Conservation (phyloP, 352 stramenopile species). For the Nothophytophthora sp. region DNA sequence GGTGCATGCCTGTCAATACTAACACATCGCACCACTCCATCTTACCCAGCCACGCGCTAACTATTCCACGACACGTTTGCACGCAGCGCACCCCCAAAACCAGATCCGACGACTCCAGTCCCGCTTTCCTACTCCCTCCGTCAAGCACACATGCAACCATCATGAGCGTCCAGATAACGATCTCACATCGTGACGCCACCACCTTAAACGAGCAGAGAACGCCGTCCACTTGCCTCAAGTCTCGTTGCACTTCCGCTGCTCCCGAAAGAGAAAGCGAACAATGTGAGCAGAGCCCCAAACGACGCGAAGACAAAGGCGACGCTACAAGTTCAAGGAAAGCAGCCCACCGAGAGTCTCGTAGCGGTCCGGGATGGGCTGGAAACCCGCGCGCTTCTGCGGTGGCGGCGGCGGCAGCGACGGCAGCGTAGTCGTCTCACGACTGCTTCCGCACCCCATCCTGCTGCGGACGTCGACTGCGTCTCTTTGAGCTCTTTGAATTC, state of each 20-base stretch:
- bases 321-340: neutral
- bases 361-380: constrained; percentile 50
- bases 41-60: no score
- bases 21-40: no score
- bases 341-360: constrained; percentile 56
- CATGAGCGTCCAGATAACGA: no score
- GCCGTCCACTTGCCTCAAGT: constrained; percentile 22
- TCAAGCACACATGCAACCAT: no score
- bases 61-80: neutral
- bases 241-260: constrained; percentile 39
- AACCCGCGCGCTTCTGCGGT: constrained; percentile 18
- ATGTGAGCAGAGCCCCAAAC: no score
- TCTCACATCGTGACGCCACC: no score
- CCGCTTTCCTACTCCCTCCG: constrained; percentile 24
- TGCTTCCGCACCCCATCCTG: constrained; percentile 27
- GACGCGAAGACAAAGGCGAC: no score
- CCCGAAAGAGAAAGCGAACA: neutral
- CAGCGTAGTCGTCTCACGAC: constrained; percentile 3
- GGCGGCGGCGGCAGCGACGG: neutral
- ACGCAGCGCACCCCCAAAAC: constrained; percentile 34
- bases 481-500: no score
- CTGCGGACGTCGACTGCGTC: no score
- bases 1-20: no score
- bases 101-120: constrained; percentile 63
- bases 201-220: neutral